Base-by-base conservation (phyloP, 2,329 filamentous ascomycete species). In the Fusarium ambrosium region DNA sequence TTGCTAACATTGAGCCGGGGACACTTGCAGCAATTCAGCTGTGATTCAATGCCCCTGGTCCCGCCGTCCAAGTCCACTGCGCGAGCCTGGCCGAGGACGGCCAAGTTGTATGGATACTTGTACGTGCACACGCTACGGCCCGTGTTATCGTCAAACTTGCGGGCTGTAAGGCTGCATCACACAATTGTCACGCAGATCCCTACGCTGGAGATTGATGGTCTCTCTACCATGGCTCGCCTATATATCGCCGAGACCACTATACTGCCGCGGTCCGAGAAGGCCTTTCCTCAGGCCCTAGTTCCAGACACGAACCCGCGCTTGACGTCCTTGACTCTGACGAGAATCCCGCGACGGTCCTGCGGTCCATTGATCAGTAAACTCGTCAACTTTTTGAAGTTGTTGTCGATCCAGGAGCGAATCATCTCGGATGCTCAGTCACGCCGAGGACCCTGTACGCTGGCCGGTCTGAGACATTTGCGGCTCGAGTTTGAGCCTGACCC, bases 241-340 rank as follows among this genome's bases (percentile, higher is more conserved):
- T 85, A 84, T 73, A 69, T 88, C 9, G 85, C 87, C 5, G 88
- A 90, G 76, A 86, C 81, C 0, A 72, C 77, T 1, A 76, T 90
- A 45, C 82, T 84, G 11, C 80, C 81, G 39, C 83, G 85, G n/a
- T 81, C 85, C 16, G 81, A 87, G 36, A 78, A 84, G 36, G 84
- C 85, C 8, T 90, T 87, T 72, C 86, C 87, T 3, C 81, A 86
- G 61, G 78, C 82, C 16, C 88, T 89, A 63, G 78, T 84, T 4
- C 90, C 90, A 0, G 86, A 90, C 59, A 86, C 87, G 81, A 92
- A 91, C 69, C 87, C 89, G 1, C 86, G 89, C 5, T 79, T 92
- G 24, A 80, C 79, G 13, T 87, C 86, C 1, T 75, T 92, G 27
- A 88, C 87, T 5, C 80, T 92, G 24, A 89, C 89, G 0, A 81